A percentile compares a stretch with the other conserved stretches of the same genome.
These are phyloP conservation scores for Pouteria campechiana DNA, from an alignment of 179 eudicot genomes.

Conservation along the genomic window DNA sequence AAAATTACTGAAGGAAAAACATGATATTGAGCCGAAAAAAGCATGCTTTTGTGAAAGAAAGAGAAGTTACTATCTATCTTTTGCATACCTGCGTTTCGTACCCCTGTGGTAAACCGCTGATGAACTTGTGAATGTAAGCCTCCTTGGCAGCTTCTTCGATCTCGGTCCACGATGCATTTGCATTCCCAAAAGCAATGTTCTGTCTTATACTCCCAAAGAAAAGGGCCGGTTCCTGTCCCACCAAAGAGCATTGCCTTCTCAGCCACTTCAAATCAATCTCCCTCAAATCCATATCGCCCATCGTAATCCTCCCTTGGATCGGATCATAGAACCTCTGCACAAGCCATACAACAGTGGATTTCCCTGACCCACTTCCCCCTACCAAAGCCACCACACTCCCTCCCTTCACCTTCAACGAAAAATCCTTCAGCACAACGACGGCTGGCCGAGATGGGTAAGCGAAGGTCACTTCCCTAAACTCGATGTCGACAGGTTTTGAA, in stretches of 20 bases:
- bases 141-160: constrained; percentile 43
- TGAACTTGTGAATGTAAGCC: constrained; percentile 42
- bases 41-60: too few relatives aligned
- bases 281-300: constrained; percentile 35
- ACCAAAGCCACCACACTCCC: constrained; percentile 42
- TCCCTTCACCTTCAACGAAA: constrained; percentile 25
- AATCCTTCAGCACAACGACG: constrained; percentile 25
- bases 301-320: constrained; percentile 22
- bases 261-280: constrained; percentile 35
- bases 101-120: constrained; percentile 38
- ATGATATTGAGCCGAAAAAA: too few relatives aligned
- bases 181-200: constrained; percentile 33
- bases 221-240: constrained; percentile 46
- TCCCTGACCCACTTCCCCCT: constrained; percentile 43
- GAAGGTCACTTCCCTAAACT: constrained; percentile 31
- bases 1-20: too few relatives aligned
- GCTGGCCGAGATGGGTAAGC: constrained; percentile 36
- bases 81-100: constrained; percentile 46
- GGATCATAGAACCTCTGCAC: constrained; percentile 46
- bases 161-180: constrained; percentile 32
- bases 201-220: constrained; percentile 41
- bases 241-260: constrained; percentile 35
- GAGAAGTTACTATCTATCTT: too few relatives aligned
- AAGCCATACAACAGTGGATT: constrained; percentile 43
- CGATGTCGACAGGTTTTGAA: constrained; percentile 20